phyloP scores from a whole-genome alignment of 805 yeast genomes.

The Ogataea thermomethanolica region DNA sequence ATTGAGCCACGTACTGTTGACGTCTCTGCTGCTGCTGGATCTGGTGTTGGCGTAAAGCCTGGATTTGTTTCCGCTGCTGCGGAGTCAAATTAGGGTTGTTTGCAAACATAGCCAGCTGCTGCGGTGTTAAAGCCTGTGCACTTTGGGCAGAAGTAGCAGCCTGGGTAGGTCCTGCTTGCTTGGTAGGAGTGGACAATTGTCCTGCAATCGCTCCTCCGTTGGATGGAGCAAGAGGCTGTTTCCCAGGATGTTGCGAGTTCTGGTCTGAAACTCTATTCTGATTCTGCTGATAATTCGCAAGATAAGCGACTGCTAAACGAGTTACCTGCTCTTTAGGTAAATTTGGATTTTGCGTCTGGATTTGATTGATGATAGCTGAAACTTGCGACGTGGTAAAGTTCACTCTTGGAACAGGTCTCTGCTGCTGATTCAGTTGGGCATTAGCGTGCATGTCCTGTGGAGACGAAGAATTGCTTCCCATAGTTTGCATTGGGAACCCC shows the following conservation, averaged over 20 bases:
- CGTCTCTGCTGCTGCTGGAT: conserved; percentile 24
- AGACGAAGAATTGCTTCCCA: conserved; percentile 10
- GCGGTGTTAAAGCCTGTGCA: conserved; percentile 19
- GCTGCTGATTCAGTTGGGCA: conserved; percentile 13
- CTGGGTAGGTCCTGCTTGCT: conserved; percentile 13
- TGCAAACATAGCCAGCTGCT: conserved; percentile 27
- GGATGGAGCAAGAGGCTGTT: conserved; percentile 10
- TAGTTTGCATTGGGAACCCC: conserved; percentile 4
- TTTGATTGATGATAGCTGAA: conserved; percentile 59
- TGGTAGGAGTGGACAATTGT: conserved; percentile 16
- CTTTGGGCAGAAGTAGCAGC: conserved; percentile 1
- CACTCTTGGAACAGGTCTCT: conserved; percentile 21
- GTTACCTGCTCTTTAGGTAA: conserved; percentile 63
- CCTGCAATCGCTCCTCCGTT: conserved; percentile 17
- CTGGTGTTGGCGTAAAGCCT: conserved; percentile 37
- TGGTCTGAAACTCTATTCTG: conserved; percentile 38
- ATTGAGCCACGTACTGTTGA: conserved; percentile 16
- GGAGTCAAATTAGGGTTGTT: conserved; percentile 40
- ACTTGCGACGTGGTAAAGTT: conserved; percentile 59
- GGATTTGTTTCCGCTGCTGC: conserved; percentile 44
- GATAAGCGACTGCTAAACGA: conserved; percentile 59
- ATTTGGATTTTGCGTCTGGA: conserved; percentile 63
- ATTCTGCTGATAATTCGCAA: conserved; percentile 53
- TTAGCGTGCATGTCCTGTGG: conserved; percentile 12
- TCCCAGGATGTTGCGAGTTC: conserved; percentile 14